Evolutionary conservation across 2,329 filamentous ascomycete species (phyloP), one percentile per base, ranked within the genome.

Genomic region (Chaetomium strumarium): DNA sequence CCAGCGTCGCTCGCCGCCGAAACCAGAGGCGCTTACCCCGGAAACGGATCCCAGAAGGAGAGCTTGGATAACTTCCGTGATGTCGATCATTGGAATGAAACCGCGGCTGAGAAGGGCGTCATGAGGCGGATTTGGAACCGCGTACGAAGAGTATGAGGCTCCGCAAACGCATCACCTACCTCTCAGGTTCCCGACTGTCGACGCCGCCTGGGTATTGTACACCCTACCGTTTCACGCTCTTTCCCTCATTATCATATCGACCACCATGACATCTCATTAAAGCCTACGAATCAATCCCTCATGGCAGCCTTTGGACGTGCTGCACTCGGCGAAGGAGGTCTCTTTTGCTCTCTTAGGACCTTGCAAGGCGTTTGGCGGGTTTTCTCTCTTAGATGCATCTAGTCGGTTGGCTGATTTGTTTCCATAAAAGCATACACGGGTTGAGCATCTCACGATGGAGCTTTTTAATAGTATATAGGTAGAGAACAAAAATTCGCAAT

Each of bases 111-210:
- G 52, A 73, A 71, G 46, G 75, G 77, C 5, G 73, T 81, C 2
- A 76, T 85, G 63, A 84, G 80, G 70, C 76, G 81, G 48, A 73
- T 86, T 51, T 86, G 83, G 82, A 81, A 85, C 57, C 76, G 75
- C 54, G 78, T 85, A 37, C 72, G 77, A 50, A 74, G 78, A 52
- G 64, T 68, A 2, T 69, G 53, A 59, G n/a, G 31, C 14, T 8
- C n/a, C 34, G 13, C 2, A 8, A 14, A 37, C n/a, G 2, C 34
- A 12, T 14, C 9, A 8, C 16, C n/a, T 11, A 41, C 5, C 6
- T 19, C 40, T 3, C 20, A 13, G 13, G 8, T 6, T 16, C 11
- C 5, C 13, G 5, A 42, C 20, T 7, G 7, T 7, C 24, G 24
- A 7, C 4, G 24, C 24, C 24, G n/a, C 24, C 24, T 24, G 24